A percentile compares a stretch with the other conserved stretches of the same genome.
Conservation (phyloP, 192 early-diverging fungal genomes). For the Dissophora ornata region DNA sequence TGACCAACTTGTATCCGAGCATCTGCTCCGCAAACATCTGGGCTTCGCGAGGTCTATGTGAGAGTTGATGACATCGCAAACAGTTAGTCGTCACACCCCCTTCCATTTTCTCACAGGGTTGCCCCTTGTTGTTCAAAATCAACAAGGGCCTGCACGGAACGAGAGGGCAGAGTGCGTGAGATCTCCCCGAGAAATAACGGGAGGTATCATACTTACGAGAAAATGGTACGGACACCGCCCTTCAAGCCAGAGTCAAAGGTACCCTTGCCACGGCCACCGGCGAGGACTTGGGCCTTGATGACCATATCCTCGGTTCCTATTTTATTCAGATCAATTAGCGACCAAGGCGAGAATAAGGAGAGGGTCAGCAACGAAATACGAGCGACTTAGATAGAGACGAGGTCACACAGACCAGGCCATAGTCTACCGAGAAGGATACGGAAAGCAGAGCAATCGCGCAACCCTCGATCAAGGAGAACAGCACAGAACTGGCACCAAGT, state of each 20-base stretch:
- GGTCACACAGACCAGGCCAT: too few relatives aligned
- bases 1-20: conserved; percentile 97
- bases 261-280: conserved; percentile 99
- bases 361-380: too few relatives aligned
- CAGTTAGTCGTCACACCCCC: too few relatives aligned
- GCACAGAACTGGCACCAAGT: too few relatives aligned
- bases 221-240: conserved; percentile 95
- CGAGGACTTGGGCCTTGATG: conserved; percentile 91
- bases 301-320: conserved; percentile 75
- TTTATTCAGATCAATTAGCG: not conserved
- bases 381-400: too few relatives aligned
- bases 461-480: too few relatives aligned
- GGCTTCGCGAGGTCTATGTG: conserved; percentile 84
- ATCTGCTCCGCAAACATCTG: conserved; percentile 92
- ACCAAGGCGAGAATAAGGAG: not conserved
- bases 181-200: too few relatives aligned
- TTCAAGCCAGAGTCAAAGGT: conserved; percentile 94
- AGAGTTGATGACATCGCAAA: not conserved
- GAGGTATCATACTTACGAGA: conserved; percentile 75
- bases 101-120: too few relatives aligned
- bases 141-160: too few relatives aligned
- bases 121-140: not conserved
- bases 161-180: too few relatives aligned
- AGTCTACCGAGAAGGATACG: too few relatives aligned
- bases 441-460: too few relatives aligned